phyloP scores from a whole-genome alignment of 768 basidiomycete genomes.

The Russula sp. region DNA sequence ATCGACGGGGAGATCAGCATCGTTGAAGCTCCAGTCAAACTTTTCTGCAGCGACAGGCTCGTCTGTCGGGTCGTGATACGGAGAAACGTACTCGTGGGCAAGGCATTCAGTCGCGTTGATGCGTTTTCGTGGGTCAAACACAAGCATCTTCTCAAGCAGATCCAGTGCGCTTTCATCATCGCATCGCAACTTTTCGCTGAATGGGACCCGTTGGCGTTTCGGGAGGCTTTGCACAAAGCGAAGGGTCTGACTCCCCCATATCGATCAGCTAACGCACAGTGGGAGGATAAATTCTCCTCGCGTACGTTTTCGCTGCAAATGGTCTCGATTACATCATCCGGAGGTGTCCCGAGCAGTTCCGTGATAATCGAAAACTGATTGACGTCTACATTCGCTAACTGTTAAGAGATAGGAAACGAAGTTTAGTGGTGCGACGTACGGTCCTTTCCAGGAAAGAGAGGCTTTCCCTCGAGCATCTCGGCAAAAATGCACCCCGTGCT shows the following conservation, averaged over 20 bases:
- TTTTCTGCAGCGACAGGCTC: conserved; percentile 90
- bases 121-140: conserved; percentile 95
- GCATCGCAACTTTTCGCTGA: conserved; percentile 86
- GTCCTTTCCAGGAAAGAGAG: conserved; percentile 98
- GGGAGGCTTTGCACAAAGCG: conserved; percentile 98
- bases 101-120: conserved; percentile 92
- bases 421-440: conserved; percentile 53
- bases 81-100: conserved; percentile 87
- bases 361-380: conserved; percentile 99
- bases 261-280: neutral
- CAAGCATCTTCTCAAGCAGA: conserved; percentile 96
- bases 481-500: conserved; percentile 99
- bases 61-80: conserved; percentile 97
- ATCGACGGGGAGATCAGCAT: conserved; percentile 95
- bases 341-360: conserved; percentile 94
- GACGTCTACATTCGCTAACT: conserved; percentile 58
- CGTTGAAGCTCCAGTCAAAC: conserved; percentile 99
- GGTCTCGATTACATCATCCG: conserved; percentile 98
- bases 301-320: conserved; percentile 95
- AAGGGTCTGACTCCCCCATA: conserved; percentile 57
- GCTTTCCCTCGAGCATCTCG: conserved; percentile 99
- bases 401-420: conserved; percentile 1
- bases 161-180: conserved; percentile 88
- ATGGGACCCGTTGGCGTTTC: conserved; percentile 92
- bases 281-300: conserved; percentile 5